A percentile compares a stretch with the other conserved stretches of the same genome.
These are phyloP conservation scores for Zoysia matrella DNA, from an alignment of 202 grass and related monocot genomes.

Conservation along the genomic window DNA sequence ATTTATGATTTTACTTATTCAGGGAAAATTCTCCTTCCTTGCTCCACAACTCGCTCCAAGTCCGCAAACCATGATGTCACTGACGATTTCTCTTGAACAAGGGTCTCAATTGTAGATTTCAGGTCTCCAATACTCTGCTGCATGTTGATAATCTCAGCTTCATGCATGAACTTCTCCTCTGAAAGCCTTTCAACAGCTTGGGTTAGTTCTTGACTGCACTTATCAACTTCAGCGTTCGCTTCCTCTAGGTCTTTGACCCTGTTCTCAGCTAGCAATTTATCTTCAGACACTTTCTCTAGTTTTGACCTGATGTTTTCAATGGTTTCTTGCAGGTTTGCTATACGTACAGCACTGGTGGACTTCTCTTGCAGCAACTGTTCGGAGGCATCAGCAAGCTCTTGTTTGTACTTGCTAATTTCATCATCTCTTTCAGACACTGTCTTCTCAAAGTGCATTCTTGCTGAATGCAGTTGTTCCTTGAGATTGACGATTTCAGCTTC, in stretches of 20 bases:
- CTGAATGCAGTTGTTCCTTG: slow-evolving; percentile 52
- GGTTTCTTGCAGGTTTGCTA: slow-evolving; percentile 46
- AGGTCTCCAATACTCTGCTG: slow-evolving; percentile 49
- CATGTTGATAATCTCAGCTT: slow-evolving; percentile 65
- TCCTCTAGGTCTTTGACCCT: slow-evolving; percentile 46
- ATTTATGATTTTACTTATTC: neutral
- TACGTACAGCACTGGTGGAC: slow-evolving; percentile 30
- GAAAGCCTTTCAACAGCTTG: slow-evolving; percentile 53
- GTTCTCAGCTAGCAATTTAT: slow-evolving; percentile 51
- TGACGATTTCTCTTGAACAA: slow-evolving; percentile 46
- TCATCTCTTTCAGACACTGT: slow-evolving; percentile 45
- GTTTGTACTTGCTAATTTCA: slow-evolving; percentile 57
- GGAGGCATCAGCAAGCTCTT: slow-evolving; percentile 53
- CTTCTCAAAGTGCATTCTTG: slow-evolving; percentile 35
- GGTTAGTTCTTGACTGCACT: slow-evolving; percentile 53
- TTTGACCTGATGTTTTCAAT: slow-evolving; percentile 41
- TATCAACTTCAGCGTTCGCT: slow-evolving; percentile 50
- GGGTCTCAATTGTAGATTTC: slow-evolving; percentile 52
- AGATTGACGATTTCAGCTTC: slow-evolving; percentile 57
- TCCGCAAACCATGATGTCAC: slow-evolving; percentile 56
- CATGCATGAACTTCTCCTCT: slow-evolving; percentile 70
- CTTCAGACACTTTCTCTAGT: slow-evolving; percentile 51
- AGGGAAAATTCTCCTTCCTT: slow-evolving; percentile 34
- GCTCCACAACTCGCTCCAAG: slow-evolving; percentile 57
- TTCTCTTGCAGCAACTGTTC: slow-evolving; percentile 60